Evolutionary conservation across 2,329 filamentous ascomycete species (phyloP).

Genomic region (Fusarium scirpi): DNA sequence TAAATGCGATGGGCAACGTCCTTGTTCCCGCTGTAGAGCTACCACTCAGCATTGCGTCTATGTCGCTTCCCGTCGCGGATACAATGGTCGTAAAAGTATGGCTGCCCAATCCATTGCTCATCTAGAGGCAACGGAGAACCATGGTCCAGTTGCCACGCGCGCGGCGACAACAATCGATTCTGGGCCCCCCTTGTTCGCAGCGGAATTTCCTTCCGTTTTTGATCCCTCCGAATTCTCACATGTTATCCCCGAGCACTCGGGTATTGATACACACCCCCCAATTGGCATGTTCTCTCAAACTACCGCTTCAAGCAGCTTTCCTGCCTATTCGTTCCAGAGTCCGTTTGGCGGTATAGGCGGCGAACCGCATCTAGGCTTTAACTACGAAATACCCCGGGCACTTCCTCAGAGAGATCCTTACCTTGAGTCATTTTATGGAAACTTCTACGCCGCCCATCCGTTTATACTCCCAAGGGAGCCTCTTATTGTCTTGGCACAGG

Average conservation of each 20-base stretch:
- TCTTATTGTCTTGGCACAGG: background rate
- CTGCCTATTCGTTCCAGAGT: background rate
- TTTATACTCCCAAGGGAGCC: background rate
- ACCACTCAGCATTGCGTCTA: background rate
- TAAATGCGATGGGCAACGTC: slow-evolving; percentile 5
- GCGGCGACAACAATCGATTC: background rate
- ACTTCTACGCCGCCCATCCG: slow-evolving; percentile 2
- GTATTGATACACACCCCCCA: fast-evolving
- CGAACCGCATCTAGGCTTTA: background rate
- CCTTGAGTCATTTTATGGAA: slow-evolving; percentile 2
- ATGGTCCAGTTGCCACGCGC: fast-evolving
- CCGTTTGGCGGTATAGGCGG: background rate
- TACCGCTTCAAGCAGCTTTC: fast-evolving
- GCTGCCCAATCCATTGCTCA: fast-evolving
- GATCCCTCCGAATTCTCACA: background rate
- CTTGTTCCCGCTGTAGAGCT: slow-evolving; percentile 4
- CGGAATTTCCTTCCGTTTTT: background rate
- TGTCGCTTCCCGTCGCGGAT: background rate
- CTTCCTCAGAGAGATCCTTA: background rate
- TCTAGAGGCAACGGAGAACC: fast-evolving
- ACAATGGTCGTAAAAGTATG: background rate
- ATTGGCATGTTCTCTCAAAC: background rate
- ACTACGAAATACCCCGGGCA: background rate
- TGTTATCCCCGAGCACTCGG: fast-evolving
- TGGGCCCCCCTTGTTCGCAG: fast-evolving